Conservation (phyloP, 2,329 filamentous ascomycete genomes). For the Pseudogymnoascus sp. region DNA sequence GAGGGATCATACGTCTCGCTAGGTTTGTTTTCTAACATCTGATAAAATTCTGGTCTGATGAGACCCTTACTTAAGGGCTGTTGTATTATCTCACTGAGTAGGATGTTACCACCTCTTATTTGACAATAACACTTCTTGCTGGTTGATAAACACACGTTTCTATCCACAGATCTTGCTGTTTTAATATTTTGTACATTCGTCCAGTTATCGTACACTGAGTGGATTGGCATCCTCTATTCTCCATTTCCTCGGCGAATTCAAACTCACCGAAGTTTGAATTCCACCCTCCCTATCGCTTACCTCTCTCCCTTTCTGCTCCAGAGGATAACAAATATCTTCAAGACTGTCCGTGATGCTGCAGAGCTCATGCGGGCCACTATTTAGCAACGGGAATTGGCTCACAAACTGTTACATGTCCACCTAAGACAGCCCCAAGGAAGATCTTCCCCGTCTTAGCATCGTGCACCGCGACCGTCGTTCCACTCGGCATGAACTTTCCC, state of each 20-base stretch:
- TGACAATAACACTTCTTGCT: not conserved
- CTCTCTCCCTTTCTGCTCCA: not conserved
- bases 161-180: not conserved
- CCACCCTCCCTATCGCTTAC: not conserved
- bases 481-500: slow-evolving; percentile 22
- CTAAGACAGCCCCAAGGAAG: slow-evolving; percentile 26
- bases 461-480: slow-evolving; percentile 26
- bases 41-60: not conserved
- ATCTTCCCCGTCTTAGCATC: slow-evolving; percentile 28
- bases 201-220: not conserved
- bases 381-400: slow-evolving; percentile 7
- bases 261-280: not conserved
- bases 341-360: not conserved
- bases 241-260: not conserved
- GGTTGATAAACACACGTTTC: no score
- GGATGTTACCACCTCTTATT: not conserved
- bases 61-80: not conserved
- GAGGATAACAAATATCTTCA: not conserved
- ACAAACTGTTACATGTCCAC: slow-evolving; percentile 23
- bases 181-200: not conserved
- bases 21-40: not conserved
- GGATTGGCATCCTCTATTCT: not conserved
- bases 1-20: not conserved
- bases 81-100: not conserved
- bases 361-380: not conserved